A percentile compares a stretch with the other conserved stretches of the same genome.
phyloP scores from a whole-genome alignment of 768 basidiomycete genomes.

The Amanita inopinata region DNA sequence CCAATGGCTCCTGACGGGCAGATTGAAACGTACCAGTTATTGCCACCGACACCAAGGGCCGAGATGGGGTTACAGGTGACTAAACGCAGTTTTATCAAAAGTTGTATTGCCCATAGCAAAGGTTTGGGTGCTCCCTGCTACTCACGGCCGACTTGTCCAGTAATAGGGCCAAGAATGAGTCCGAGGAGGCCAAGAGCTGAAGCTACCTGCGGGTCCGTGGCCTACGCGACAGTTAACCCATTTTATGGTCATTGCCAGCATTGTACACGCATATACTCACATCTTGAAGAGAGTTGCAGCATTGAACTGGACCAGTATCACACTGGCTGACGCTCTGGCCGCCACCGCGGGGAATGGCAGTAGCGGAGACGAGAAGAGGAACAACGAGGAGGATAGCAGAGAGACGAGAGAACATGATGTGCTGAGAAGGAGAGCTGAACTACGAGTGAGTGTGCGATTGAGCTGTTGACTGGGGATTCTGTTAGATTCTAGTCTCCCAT shows the following conservation, averaged over 20 bases:
- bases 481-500: slow-evolving; percentile 1
- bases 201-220: neutral
- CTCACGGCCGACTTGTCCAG: slow-evolving; percentile 15
- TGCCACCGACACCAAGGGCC: slow-evolving; percentile 12
- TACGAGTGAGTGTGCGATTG: neutral
- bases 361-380: slow-evolving; percentile 14
- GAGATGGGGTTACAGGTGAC: slow-evolving; percentile 14
- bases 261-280: slow-evolving; percentile 6
- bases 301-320: slow-evolving; percentile 14
- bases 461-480: slow-evolving; percentile 4
- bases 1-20: neutral
- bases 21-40: slow-evolving; percentile 10
- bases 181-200: slow-evolving; percentile 10
- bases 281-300: slow-evolving; percentile 15
- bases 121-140: neutral
- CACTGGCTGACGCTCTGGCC: slow-evolving; percentile 11
- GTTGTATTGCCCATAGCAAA: too few relatives aligned
- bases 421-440: neutral
- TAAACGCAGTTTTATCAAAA: slow-evolving; percentile 1
- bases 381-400: slow-evolving; percentile 15
- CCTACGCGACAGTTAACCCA: neutral
- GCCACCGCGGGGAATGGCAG: slow-evolving; percentile 13
- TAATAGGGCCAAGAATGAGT: slow-evolving; percentile 9
- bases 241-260: neutral
- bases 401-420: slow-evolving; percentile 16